Conservation (phyloP, 352 stramenopile genomes). For the Paralagenidium karlingii region DNA sequence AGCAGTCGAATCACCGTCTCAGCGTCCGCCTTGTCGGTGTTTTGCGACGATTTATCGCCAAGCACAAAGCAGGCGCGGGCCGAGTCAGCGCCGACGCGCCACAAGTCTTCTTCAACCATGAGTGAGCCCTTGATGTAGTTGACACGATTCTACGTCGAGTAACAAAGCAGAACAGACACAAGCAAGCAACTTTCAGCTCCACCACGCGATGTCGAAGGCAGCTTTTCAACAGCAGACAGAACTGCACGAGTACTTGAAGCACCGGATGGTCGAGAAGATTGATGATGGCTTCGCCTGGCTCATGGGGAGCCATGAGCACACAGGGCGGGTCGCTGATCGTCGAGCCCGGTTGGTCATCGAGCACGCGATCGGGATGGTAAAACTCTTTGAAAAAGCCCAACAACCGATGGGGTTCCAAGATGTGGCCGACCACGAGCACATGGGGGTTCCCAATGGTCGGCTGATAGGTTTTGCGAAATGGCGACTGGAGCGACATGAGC, state of each 20-base stretch:
- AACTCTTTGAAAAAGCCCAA: slow-evolving; percentile 52
- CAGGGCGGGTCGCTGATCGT: slow-evolving; percentile 28
- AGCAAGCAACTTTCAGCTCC: too few relatives aligned
- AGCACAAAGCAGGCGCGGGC: slow-evolving; percentile 44
- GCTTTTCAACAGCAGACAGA: not conserved
- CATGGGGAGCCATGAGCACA: slow-evolving; percentile 34
- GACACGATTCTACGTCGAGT: slow-evolving; percentile 42
- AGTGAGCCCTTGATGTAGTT: slow-evolving; percentile 55
- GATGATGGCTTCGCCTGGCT: slow-evolving; percentile 34
- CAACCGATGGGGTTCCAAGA: slow-evolving; percentile 29
- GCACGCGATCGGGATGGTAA: slow-evolving; percentile 39
- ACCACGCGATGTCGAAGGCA: not conserved
- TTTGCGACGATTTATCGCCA: slow-evolving; percentile 24
- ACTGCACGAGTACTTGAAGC: slow-evolving; percentile 7
- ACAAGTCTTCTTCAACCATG: slow-evolving; percentile 52
- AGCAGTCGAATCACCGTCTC: slow-evolving; percentile 44
- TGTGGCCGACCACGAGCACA: slow-evolving; percentile 36
- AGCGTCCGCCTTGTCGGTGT: slow-evolving; percentile 25
- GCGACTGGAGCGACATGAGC: slow-evolving; percentile 46
- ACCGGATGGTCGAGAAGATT: slow-evolving; percentile 44
- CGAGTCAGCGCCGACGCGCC: slow-evolving; percentile 32
- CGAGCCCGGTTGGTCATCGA: slow-evolving; percentile 11
- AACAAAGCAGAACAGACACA: too few relatives aligned
- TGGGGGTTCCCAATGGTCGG: slow-evolving; percentile 36
- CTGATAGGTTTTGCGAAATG: slow-evolving; percentile 43